These are phyloP conservation scores for Zizania palustris DNA, from an alignment of 202 grass and related monocot species.

Conservation along the genomic window DNA sequence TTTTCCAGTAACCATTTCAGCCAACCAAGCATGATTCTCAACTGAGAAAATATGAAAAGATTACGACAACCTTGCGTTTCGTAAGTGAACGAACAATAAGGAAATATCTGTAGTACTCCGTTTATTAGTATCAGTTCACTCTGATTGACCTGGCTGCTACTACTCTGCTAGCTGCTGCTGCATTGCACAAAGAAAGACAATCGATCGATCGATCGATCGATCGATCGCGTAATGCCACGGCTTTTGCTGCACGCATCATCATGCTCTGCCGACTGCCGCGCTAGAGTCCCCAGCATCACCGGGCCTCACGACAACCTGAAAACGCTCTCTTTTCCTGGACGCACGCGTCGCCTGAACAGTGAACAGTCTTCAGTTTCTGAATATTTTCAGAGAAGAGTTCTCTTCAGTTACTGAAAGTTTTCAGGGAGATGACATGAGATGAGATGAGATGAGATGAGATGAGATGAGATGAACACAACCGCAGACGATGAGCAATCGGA, in stretches of 20 bases:
- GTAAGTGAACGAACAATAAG: too few relatives aligned
- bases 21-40: not conserved
- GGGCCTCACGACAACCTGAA: slow-evolving; percentile 12
- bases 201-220: not conserved
- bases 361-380: not conserved
- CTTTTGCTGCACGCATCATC: not conserved
- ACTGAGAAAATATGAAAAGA: not conserved
- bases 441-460: too few relatives aligned
- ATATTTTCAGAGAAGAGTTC: not conserved
- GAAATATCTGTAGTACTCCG: too few relatives aligned
- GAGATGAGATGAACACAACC: not conserved
- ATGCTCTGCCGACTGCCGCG: not conserved
- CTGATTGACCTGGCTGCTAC: not conserved
- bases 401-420: not conserved
- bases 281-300: not conserved
- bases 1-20: not conserved
- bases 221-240: slow-evolving; percentile 18
- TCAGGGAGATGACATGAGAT: too few relatives aligned
- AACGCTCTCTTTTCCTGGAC: not conserved
- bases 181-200: not conserved
- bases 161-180: too few relatives aligned
- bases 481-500: too few relatives aligned
- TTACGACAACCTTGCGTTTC: too few relatives aligned
- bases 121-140: not conserved
- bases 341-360: not conserved